Base-by-base conservation (phyloP, 768 basidiomycete species). In the Cyclocybe aegerita region DNA sequence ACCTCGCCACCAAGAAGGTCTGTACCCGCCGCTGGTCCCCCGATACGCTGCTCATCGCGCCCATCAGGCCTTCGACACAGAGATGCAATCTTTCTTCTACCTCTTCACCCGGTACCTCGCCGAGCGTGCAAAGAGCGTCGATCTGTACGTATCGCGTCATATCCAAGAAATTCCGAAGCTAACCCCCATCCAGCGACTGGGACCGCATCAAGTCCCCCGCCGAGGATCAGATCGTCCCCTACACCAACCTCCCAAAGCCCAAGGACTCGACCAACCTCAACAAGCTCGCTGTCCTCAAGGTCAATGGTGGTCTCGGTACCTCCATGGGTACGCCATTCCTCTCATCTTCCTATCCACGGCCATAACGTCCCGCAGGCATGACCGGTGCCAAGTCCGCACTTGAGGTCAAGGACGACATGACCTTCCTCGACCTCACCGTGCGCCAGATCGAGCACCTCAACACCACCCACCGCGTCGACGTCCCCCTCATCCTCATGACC, bases 401-500 rank as follows among this genome's bases (percentile, higher is more conserved):
- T 54, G 95, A 96, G 65, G 93, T 96, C 73, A 89, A 96, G 73
- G 89, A 97, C 61, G 93, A 93, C 67, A 93, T 96, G 94, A 95
- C 90, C 45, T 98, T 97, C 83, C 83, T 98, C 55, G 95, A 98
- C 69, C 81, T 98, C 55, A 88, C 84, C 49, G 92, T 98, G 40
- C 82, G 92, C 58, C 94, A 97, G 73, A 93, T 98, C 62, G 93
- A 97, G 78, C 91, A 96, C 69, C 85, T 96, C 65, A 94, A 95
- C 79, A 88, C 85, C 46, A 80, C 83, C 43, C 76, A 82, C 65
- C 82, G 82, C 56, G 87, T 91, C 70, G 88, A 97, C 71, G 91
- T 96, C 39, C 94, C 93, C n/a, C 88, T 97, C 69, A 89, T 97
- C 73, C 84, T 98, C 64, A 96, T 97, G 96, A 97, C 94, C 65